These are phyloP conservation scores for Phycomyces nitens DNA, from an alignment of 192 early-diverging fungal genomes.

Conservation along the genomic window DNA sequence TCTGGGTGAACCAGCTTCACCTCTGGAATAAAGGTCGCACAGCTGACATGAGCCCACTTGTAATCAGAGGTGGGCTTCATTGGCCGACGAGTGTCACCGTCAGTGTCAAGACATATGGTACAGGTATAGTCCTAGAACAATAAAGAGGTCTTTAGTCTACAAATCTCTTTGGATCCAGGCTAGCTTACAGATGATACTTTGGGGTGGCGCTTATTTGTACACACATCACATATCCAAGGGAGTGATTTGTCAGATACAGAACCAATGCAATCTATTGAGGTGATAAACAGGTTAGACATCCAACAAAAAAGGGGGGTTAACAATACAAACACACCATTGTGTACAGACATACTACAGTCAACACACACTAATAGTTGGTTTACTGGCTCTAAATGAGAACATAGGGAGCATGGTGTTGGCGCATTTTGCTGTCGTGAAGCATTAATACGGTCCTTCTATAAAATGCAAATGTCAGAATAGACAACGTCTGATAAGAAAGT, in stretches of 20 bases:
- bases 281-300: conserved; percentile 44
- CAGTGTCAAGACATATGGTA: conserved; percentile 52
- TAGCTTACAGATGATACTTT: conserved; percentile 52
- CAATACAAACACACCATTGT: conserved; percentile 36
- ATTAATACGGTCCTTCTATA: conserved; percentile 10
- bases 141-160: no score
- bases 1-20: conserved; percentile 43
- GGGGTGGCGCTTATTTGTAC: conserved; percentile 58
- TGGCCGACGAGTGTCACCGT: conserved; percentile 36
- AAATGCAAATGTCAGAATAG: not conserved
- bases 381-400: conserved; percentile 18
- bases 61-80: conserved; percentile 69
- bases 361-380: conserved; percentile 40
- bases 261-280: conserved; percentile 2
- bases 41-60: conserved; percentile 75
- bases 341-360: conserved; percentile 46
- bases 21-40: conserved; percentile 58
- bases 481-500: not conserved
- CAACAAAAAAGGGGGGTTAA: not conserved
- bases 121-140: conserved; percentile 61
- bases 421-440: not conserved
- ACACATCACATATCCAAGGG: conserved; percentile 54
- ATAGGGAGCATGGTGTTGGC: conserved; percentile 40
- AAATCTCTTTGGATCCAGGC: no score
- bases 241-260: not conserved